Evolutionary conservation across 805 yeast species (phyloP), one percentile per base, ranked within the genome.

Genomic region (Candida ascalaphidarum): DNA sequence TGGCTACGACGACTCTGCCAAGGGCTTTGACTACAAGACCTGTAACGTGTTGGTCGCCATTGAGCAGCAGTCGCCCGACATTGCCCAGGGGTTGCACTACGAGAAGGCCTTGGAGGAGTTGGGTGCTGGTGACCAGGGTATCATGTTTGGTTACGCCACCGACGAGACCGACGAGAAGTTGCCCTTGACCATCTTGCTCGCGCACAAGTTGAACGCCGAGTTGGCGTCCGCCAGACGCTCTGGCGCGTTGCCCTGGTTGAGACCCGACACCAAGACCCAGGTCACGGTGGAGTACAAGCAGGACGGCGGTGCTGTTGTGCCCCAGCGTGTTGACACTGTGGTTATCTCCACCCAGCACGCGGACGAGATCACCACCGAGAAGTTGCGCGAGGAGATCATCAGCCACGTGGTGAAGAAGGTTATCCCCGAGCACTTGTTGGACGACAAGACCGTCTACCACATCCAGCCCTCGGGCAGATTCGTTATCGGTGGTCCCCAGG

Each of bases 101-200:
- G 96, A 92, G 60, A 75, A 80, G 68, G 95, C 82, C 32, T 71
- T 92, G 42, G 98, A 92, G 74, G 94, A 92, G 36, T 77, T 92
- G 55, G 98, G 98, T 65, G 98, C 98, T 43, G 98, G 98, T 79
- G 98, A 92, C 71, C 98, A 92, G 70, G 98, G 98, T 81, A 92
- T 92, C 62, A 92, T 92, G 98, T 92, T 92, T 59, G 98, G 98
- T 66, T 92, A 92, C 65, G 98, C 98, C 49, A 80, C 97, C 40
- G 96, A 92, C 55, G 98, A 92, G 74, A 88, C 98, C 49, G 95
- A 89, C 58, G 97, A 92, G 73, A 79, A 82, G 61, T 72, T 92
- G 51, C 98, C 98, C 51, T 77, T 92, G 68, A 92, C 98, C 48
- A 76, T 92, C 41, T 65, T 92, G 48, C 76, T 92, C 56, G 79